phyloP scores from a whole-genome alignment of 2,329 filamentous ascomycete species.

The Pseudocercospora fuligena region DNA sequence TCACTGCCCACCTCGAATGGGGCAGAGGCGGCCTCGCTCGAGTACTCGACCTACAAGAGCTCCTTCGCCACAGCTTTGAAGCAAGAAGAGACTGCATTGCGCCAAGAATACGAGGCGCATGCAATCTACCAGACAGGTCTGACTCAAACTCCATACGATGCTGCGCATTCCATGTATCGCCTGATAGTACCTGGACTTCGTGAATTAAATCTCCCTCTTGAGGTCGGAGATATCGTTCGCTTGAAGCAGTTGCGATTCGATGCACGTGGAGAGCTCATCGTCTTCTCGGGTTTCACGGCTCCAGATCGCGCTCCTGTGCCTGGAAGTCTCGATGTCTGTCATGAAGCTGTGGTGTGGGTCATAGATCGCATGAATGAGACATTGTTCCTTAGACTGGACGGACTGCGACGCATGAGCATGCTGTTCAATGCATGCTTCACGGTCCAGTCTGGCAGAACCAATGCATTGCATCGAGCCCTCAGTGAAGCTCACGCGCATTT shows the following conservation, averaged over 20 bases:
- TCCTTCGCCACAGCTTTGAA: slow-evolving; percentile 24
- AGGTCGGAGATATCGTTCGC: slow-evolving; percentile 33
- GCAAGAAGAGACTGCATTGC: slow-evolving; percentile 23
- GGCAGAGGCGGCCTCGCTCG: neutral
- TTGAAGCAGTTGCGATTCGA: slow-evolving; percentile 32
- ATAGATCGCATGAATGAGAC: slow-evolving; percentile 32
- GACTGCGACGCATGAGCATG: slow-evolving; percentile 20
- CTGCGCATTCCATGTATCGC: slow-evolving; percentile 19
- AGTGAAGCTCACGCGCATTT: slow-evolving; percentile 17
- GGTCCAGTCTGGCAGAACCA: slow-evolving; percentile 23
- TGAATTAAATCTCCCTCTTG: slow-evolving; percentile 29
- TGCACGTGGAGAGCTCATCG: slow-evolving; percentile 11
- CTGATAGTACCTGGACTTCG: slow-evolving; percentile 33
- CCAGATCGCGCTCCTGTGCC: slow-evolving; percentile 7
- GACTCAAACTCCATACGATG: slow-evolving; percentile 17
- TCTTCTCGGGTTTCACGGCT: slow-evolving; percentile 10
- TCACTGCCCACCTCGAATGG: no score
- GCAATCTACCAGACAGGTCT: slow-evolving; percentile 27
- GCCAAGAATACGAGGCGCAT: slow-evolving; percentile 30
- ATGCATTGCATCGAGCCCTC: slow-evolving; percentile 23
- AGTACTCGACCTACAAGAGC: slow-evolving; percentile 11
- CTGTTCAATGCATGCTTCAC: slow-evolving; percentile 33
- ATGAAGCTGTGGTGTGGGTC: slow-evolving; percentile 32
- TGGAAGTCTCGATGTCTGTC: slow-evolving; percentile 16
- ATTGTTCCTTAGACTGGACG: slow-evolving; percentile 28